These are phyloP conservation scores for Scheffersomyces insectosa DNA, from an alignment of 1,139 yeast genomes.

Conservation along the genomic window DNA sequence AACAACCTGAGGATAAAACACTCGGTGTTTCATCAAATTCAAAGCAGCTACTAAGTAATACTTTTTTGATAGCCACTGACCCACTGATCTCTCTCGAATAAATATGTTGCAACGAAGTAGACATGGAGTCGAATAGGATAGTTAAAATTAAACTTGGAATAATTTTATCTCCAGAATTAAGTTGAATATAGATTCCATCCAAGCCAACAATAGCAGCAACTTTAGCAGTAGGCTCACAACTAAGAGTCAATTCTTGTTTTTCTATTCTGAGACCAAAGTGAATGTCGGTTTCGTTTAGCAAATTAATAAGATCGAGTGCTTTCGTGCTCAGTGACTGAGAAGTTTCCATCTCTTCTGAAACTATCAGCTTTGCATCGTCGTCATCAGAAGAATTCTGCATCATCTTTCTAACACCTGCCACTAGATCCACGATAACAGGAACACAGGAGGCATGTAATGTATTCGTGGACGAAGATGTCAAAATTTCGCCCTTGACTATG, in stretches of 20 bases:
- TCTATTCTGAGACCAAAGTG: slow-evolving; percentile 66
- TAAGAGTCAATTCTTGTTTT: slow-evolving; percentile 70
- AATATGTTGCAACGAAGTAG: slow-evolving; percentile 81
- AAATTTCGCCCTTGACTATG: slow-evolving; percentile 51
- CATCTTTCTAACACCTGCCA: slow-evolving; percentile 44
- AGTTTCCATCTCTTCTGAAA: slow-evolving; percentile 8
- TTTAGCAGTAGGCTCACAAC: slow-evolving; percentile 93
- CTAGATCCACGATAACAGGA: slow-evolving; percentile 68
- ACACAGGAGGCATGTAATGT: slow-evolving; percentile 71
- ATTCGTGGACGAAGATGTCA: slow-evolving; percentile 75
- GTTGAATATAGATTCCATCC: slow-evolving; percentile 59
- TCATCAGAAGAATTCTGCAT: slow-evolving; percentile 18
- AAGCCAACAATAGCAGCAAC: slow-evolving; percentile 82
- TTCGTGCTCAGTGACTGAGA: slow-evolving; percentile 8
- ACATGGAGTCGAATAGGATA: slow-evolving; percentile 50
- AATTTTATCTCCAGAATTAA: slow-evolving; percentile 53
- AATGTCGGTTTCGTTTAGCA: slow-evolving; percentile 58
- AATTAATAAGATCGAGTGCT: slow-evolving; percentile 31
- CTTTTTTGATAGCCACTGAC: slow-evolving; percentile 55
- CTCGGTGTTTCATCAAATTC: slow-evolving; percentile 38
- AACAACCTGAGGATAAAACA: slow-evolving; percentile 52
- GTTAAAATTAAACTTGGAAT: slow-evolving; percentile 42
- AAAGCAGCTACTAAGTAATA: slow-evolving; percentile 42
- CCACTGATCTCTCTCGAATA: slow-evolving; percentile 91
- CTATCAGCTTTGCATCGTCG: slow-evolving; percentile 1